Evolutionary conservation across 106 monocot species (phyloP), one percentile per base, ranked within the genome.

Genomic region (Dendrobium nobile): DNA sequence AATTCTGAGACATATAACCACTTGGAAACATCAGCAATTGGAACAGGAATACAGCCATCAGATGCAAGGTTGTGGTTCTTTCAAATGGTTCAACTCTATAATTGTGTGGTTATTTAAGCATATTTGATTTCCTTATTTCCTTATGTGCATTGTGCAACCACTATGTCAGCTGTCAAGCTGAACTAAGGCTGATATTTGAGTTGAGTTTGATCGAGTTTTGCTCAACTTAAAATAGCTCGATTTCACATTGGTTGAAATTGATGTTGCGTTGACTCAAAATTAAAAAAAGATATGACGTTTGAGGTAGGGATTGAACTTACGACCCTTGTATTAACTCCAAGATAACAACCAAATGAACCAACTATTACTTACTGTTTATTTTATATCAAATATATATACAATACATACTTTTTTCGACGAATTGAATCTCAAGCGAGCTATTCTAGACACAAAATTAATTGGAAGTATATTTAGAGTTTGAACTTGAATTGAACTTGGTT

Each of bases 21-120:
- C 4, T 26, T 79, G 41, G 88, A 78, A 78, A 73, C 80, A 80
- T 56, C 85, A 75, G 41, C 54, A 41, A 26, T 41, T 79, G 79
- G 19, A 61, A 85, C 79, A 41, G 84, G 68, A 79, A 83, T 80
- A 64, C 45, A 82, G 10, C 19, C 77, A 44, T 81, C 84, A 73
- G 86, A 84, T 81, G 75, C 79, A 78, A 93, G 87, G 93, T 96
- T 82, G 73, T 80, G 47, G 26, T 26, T 80, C 40, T 9, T 47
- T 56, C 82, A 8, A 68, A 37, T 73, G 70, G 31, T 54, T 47
- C 18, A 80, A 68, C 3, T 58, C 16, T 70, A 37, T 70, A 70
- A 37, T 33, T 17, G 28, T 70, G 5, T 70, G 11, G 37, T 37
- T 16, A 22, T 16, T 70, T 37, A 33, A 70, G 70, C 33, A 10